Evolutionary conservation across 139 green algal species (phyloP), one percentile per base, ranked within the genome.

Genomic region (Chlorella sorokiniana): DNA sequence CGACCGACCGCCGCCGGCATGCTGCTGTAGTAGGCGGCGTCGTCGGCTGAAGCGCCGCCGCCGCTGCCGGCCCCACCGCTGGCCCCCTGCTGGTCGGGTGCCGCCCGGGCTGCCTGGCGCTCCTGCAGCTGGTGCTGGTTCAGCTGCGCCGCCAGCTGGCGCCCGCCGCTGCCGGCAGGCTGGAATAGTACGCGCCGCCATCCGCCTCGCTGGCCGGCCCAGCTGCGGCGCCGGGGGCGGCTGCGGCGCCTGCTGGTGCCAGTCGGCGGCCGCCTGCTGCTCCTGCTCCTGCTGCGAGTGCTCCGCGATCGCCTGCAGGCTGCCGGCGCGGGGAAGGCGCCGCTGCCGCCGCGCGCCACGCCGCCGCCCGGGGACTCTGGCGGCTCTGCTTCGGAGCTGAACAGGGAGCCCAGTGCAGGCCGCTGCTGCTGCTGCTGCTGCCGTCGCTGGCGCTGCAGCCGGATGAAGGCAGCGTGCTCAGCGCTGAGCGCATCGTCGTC

Each of bases 141-240:
- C 27, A 74, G 42, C 56, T 79, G 82, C 52, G 44, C 69, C n/a
- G 23, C n/a, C 79, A 86, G 52, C 56, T 76, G 68, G 11, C 41
- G 44, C 16, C 73, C 82, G 41, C 7, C 4, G 29, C 27, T 2
- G 82, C 82, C 3, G 82, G 82, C 45, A 86, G 20, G 44, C 62
- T 83, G 56, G 44, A 69, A 27, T 83, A 86, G 37, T 86, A 86
- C n/a, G n/a, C n/a, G n/a, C n/a, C n/a, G n/a, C n/a, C n/a, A n/a
- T n/a, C n/a, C n/a, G n/a, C n/a, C n/a, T n/a, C n/a, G n/a, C n/a
- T n/a, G n/a, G n/a, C n/a, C 64, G 31, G 8, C 18, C 23, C 20
- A 68, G 23, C 29, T 31, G 25, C 31, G 27, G 29, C 38, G 45
- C n/a, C 70, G 18, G 44, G 38, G 1, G 33, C 51, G 16, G n/a